phyloP scores from a whole-genome alignment of 768 basidiomycete genomes.

The Mycena olivaceomarginata region DNA sequence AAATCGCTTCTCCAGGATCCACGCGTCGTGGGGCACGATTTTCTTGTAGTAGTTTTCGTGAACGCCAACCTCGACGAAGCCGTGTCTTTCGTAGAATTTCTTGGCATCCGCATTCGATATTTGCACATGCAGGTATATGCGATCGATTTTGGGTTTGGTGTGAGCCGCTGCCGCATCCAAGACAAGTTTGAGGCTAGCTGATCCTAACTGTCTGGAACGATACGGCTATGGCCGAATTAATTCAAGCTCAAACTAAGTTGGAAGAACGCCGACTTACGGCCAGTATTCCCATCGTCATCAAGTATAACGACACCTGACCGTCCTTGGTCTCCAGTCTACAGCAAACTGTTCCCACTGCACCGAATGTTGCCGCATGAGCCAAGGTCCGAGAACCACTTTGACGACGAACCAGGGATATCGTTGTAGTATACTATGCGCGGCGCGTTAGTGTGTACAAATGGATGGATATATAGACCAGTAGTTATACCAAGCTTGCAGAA shows the following conservation, averaged over 20 bases:
- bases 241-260: constrained; percentile 34
- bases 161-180: constrained; percentile 77
- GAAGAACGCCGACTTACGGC: constrained; percentile 72
- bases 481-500: constrained; percentile 88
- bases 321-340: constrained; percentile 87
- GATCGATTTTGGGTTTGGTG: constrained; percentile 76
- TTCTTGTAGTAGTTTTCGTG: constrained; percentile 93
- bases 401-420: constrained; percentile 78
- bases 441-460: constrained; percentile 37
- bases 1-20: constrained; percentile 86
- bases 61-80: constrained; percentile 81
- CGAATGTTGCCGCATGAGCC: constrained; percentile 26
- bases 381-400: constrained; percentile 37
- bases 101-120: constrained; percentile 87
- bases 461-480: constrained; percentile 54
- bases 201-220: constrained; percentile 86
- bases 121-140: constrained; percentile 92
- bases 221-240: constrained; percentile 78
- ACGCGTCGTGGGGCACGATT: constrained; percentile 88
- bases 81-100: constrained; percentile 89
- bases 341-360: constrained; percentile 84
- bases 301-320: constrained; percentile 77
- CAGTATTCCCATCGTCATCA: constrained; percentile 95
- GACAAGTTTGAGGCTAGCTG: constrained; percentile 81
- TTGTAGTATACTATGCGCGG: constrained; percentile 87